Evolutionary conservation across 352 stramenopile genomes (phyloP), one percentile per base, ranked within the genome.

Genomic region (Phytophthora tentaculata): DNA sequence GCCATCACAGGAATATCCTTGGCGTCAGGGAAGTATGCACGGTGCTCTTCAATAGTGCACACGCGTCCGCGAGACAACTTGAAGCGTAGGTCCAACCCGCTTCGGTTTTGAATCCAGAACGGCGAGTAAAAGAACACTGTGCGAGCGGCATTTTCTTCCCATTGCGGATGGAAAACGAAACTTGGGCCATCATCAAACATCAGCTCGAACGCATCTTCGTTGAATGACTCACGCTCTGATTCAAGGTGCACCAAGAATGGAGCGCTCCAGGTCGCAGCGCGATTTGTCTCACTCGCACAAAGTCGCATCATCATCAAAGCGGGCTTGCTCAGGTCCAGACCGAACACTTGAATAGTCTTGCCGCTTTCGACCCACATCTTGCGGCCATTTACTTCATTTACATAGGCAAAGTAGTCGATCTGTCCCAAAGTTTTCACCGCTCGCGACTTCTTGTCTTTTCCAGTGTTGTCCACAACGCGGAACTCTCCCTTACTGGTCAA

Each of bases 31-130:
- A 96, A 96, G 65, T 86, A 95, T 14, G 49, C 20, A 16, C 83
- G 84, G 59, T 96, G 89, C 29, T 92, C 63, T 50, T 95, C 86
- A 16, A 84, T 62, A 17, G 86, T 76, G 53, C 78, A 92, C 13
- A 83, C 48, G 9, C 76, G 73, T 29, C 84, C 86, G 54, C 89
- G 84, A 22, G 77, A 64, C 16, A 94, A 20, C 35, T 89, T 90
- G 58, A 91, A 84, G 3, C 71, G 67, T 41, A 95, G 66, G 29
- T 96, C 89, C 10, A 96, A 73, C 8, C 89, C 89, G 58, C 76
- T 89, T 32, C 84, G 83, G 62, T 96, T 96, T 60, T 94, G 87
- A 62, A 96, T 90, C 89, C 89, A 96, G 63, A 90, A 96, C 5
- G 86, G 89, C 12, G 74, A 78, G 49, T 81, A 94, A 19, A 96